Evolutionary conservation across 2,329 filamentous ascomycete species (phyloP).

Genomic region (Cladobotryum protrusum): DNA sequence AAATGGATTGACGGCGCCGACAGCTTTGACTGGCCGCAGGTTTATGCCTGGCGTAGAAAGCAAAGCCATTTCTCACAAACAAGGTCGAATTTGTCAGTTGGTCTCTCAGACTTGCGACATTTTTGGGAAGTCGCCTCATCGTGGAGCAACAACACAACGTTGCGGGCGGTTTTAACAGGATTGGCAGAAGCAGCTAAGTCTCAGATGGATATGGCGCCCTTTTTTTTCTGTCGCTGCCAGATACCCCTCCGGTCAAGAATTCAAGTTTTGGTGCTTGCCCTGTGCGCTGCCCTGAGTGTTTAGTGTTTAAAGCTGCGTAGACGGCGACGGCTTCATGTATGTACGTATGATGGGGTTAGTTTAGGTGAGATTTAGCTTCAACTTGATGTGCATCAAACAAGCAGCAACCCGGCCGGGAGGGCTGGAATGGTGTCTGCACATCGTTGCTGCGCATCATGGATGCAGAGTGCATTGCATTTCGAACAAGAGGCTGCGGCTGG

Average conservation of each 20-base stretch:
- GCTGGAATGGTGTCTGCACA: constrained; percentile 1
- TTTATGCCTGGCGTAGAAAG: background rate
- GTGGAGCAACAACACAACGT: background rate
- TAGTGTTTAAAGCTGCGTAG: background rate
- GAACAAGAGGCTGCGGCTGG: background rate
- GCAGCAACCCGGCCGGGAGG: background rate
- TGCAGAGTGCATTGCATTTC: constrained; percentile 9
- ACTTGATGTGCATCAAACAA: constrained; percentile 2
- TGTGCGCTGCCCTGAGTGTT: background rate
- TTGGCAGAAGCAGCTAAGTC: background rate
- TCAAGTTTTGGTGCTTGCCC: background rate
- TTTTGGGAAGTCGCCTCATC: background rate
- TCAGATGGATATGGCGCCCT: background rate
- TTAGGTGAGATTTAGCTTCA: background rate
- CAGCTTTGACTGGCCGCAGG: too few relatives aligned
- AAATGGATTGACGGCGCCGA: background rate
- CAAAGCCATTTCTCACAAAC: background rate
- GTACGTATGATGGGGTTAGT: constrained; percentile 1
- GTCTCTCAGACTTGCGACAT: background rate
- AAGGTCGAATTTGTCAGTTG: background rate
- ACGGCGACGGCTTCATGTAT: background rate
- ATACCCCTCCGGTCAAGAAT: too few relatives aligned
- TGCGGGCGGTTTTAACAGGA: background rate
- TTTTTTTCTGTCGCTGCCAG: too few relatives aligned
- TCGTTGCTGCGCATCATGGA: constrained; percentile 9